Percentiles rank a stretch among this genome's conserved stretches.
Evolutionary conservation across 306 rosid genomes (phyloP).

Genomic region (Parietaria judaica): DNA sequence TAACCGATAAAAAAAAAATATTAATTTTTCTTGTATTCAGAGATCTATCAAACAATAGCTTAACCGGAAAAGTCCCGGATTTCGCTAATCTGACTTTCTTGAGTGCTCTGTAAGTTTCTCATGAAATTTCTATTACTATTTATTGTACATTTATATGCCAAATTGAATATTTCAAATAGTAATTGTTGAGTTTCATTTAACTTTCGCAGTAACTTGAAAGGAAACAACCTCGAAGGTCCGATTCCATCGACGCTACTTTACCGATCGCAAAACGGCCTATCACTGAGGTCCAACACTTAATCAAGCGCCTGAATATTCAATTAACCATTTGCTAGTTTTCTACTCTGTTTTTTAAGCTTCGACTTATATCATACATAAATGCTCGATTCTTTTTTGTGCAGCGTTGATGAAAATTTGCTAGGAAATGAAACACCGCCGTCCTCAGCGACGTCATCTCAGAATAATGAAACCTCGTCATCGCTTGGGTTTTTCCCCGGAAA

Average conservation of each 20-base stretch:
- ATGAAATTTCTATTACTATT: too few species aligned
- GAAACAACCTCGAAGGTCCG: slow-evolving; percentile 31
- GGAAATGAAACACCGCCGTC: background rate
- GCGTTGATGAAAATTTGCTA: background rate
- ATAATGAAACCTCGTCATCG: background rate
- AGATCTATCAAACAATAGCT: slow-evolving; percentile 37
- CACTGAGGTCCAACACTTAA: slow-evolving; percentile 21
- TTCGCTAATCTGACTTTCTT: slow-evolving; percentile 25
- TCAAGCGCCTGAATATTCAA: background rate
- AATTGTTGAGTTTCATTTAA: background rate
- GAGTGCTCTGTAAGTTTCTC: slow-evolving; percentile 31
- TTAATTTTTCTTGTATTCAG: slow-evolving; percentile 19
- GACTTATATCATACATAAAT: background rate
- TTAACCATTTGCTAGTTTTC: background rate
- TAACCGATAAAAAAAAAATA: background rate
- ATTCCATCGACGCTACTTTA: slow-evolving; percentile 25
- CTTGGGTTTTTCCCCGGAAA: background rate
- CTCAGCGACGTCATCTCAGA: background rate
- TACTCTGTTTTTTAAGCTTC: background rate
- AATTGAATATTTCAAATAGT: background rate
- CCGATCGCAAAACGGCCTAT: slow-evolving; percentile 26
- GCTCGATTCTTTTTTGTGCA: background rate
- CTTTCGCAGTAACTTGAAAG: slow-evolving; percentile 25
- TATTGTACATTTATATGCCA: too few species aligned
- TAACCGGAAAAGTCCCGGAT: slow-evolving; percentile 35